phyloP scores from a whole-genome alignment of 306 rosid genomes.

The Vigna trinervia region DNA sequence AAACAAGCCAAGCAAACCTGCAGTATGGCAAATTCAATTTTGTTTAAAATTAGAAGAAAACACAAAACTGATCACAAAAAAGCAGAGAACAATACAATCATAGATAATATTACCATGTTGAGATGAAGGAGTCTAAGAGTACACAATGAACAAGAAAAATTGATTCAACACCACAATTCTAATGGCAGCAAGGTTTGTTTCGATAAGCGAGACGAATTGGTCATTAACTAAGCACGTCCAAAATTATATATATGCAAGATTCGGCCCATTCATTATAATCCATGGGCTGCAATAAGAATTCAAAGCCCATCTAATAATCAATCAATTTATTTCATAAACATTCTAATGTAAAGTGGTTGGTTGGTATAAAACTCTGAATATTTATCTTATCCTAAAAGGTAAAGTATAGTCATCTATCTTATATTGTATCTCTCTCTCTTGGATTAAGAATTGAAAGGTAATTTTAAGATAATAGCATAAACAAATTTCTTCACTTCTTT shows the following conservation, averaged over 20 bases:
- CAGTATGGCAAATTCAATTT: constrained; percentile 4
- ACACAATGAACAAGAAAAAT: background rate
- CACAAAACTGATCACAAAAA: background rate
- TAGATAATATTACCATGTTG: constrained; percentile 28
- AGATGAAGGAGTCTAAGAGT: background rate
- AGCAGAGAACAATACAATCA: background rate
- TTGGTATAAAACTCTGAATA: too few species aligned
- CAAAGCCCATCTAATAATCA: background rate
- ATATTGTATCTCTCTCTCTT: too few species aligned
- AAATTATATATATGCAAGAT: too few species aligned
- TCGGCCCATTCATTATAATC: background rate
- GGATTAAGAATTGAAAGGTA: too few species aligned
- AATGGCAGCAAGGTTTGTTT: background rate
- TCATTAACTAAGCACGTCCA: background rate
- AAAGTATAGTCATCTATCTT: too few species aligned
- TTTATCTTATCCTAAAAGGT: too few species aligned
- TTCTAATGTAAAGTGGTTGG: too few species aligned
- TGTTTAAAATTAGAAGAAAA: background rate
- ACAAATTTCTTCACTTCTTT: too few species aligned
- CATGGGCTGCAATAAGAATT: background rate
- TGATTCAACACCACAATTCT: background rate
- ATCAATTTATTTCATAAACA: too few species aligned
- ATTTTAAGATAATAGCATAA: too few species aligned
- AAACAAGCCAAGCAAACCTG: constrained; percentile 56
- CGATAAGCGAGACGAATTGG: background rate